Evolutionary conservation across 345 rosid genomes (phyloP).

Genomic region (Jatropha curcas): DNA sequence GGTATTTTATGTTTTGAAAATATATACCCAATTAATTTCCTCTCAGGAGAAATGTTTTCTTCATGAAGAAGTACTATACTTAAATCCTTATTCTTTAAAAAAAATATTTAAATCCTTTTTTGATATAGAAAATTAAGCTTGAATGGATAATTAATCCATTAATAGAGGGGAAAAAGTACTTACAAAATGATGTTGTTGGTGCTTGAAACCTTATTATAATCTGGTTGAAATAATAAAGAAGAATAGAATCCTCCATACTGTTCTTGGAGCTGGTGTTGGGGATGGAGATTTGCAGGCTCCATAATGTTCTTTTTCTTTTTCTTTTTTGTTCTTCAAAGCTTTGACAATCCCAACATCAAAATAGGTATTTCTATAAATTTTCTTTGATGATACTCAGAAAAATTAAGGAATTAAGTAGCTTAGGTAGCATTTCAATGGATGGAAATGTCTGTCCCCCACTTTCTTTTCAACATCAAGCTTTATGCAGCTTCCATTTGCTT

Average conservation of each 20-base stretch:
- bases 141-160: too few species aligned
- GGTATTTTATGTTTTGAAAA: too few species aligned
- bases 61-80: too few species aligned
- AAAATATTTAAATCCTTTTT: not conserved
- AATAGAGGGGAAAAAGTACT: constrained; percentile 9
- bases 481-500: not conserved
- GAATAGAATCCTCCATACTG: constrained; percentile 22
- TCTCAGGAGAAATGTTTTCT: too few species aligned
- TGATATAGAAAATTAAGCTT: not conserved
- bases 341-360: constrained; percentile 1
- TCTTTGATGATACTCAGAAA: not conserved
- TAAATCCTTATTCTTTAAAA: too few species aligned
- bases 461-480: not conserved
- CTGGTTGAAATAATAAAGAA: constrained; percentile 19
- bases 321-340: not conserved
- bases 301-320: not conserved
- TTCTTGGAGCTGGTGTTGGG: constrained; percentile 29
- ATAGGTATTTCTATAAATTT: not conserved
- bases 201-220: constrained; percentile 21
- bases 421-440: not conserved
- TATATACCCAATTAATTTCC: too few species aligned
- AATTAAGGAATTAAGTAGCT: too few species aligned
- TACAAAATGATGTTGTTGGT: constrained; percentile 19
- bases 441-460: not conserved
- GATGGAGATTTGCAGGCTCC: constrained; percentile 38